These are phyloP conservation scores for Corchorus capsularis DNA, from an alignment of 345 rosid genomes.

Conservation along the genomic window DNA sequence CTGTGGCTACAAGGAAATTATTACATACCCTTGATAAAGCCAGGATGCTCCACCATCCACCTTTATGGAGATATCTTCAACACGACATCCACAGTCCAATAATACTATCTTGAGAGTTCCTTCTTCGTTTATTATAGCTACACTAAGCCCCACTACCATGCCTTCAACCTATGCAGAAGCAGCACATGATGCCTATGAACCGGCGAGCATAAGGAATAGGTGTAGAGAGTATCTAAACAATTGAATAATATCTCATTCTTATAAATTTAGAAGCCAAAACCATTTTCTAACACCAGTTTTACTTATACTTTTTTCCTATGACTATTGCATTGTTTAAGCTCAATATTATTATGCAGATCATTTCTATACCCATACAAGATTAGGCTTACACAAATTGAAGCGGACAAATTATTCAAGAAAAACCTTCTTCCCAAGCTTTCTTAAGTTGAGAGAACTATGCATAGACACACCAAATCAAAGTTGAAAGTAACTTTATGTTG, in stretches of 20 bases:
- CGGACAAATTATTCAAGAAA: background rate
- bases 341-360: background rate
- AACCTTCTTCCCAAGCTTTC: background rate
- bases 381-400: background rate
- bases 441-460: background rate
- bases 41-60: conserved; percentile 83
- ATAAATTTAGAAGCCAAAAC: background rate
- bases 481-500: background rate
- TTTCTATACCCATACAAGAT: background rate
- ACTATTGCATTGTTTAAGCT: background rate
- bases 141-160: conserved; percentile 48
- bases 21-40: conserved; percentile 76
- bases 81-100: conserved; percentile 46
- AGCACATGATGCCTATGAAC: conserved; percentile 3
- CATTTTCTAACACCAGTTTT: background rate
- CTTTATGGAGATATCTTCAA: conserved; percentile 55
- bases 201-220: background rate
- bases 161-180: conserved; percentile 60
- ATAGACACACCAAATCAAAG: background rate
- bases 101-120: conserved; percentile 54
- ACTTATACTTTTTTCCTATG: background rate
- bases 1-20: background rate
- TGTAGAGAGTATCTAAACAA: background rate
- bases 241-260: background rate
- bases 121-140: conserved; percentile 37